These are phyloP conservation scores for Chlamydomonas schloesseri DNA, from an alignment of 139 green algal species.

Conservation along the genomic window DNA sequence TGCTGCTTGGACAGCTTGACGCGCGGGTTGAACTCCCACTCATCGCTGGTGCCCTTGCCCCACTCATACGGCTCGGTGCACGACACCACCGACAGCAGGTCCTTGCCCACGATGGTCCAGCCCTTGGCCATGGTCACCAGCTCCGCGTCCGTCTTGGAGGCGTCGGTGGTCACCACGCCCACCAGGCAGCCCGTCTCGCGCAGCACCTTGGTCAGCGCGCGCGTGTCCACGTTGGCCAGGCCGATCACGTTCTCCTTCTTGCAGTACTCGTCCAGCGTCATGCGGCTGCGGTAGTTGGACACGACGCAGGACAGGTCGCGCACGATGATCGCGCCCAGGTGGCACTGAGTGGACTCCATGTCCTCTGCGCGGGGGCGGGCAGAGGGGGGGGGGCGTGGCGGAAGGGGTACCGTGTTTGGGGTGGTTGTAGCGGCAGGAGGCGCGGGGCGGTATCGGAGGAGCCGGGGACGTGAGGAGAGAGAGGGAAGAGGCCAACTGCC, in stretches of 20 bases:
- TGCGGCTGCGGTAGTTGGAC: slow-evolving; percentile 96
- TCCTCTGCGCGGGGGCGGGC: slow-evolving; percentile 74
- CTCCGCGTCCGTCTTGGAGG: slow-evolving; percentile 81
- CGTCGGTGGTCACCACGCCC: slow-evolving; percentile 79
- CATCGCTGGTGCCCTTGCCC: slow-evolving; percentile 86
- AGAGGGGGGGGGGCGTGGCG: background rate
- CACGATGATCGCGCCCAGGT: slow-evolving; percentile 91
- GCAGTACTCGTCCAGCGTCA: slow-evolving; percentile 89
- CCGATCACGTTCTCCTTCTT: slow-evolving; percentile 76
- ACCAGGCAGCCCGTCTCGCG: slow-evolving; percentile 93
- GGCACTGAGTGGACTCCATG: slow-evolving; percentile 86
- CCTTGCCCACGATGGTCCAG: slow-evolving; percentile 96
- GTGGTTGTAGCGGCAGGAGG: background rate
- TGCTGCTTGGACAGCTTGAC: slow-evolving; percentile 14
- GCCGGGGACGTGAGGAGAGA: too few relatives aligned
- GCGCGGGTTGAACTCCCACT: slow-evolving; percentile 93
- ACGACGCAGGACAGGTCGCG: slow-evolving; percentile 87
- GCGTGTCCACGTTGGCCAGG: slow-evolving; percentile 95
- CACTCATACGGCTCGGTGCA: slow-evolving; percentile 95
- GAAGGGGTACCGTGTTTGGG: background rate
- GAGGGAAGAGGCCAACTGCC: too few relatives aligned
- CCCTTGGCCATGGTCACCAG: slow-evolving; percentile 85
- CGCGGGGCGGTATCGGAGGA: too few relatives aligned
- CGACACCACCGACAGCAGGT: slow-evolving; percentile 77
- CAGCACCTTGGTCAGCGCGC: slow-evolving; percentile 92